Evolutionary conservation across 352 stramenopile genomes (phyloP), one percentile per base, ranked within the genome.

Genomic region (Globisporangium megalacanthum): DNA sequence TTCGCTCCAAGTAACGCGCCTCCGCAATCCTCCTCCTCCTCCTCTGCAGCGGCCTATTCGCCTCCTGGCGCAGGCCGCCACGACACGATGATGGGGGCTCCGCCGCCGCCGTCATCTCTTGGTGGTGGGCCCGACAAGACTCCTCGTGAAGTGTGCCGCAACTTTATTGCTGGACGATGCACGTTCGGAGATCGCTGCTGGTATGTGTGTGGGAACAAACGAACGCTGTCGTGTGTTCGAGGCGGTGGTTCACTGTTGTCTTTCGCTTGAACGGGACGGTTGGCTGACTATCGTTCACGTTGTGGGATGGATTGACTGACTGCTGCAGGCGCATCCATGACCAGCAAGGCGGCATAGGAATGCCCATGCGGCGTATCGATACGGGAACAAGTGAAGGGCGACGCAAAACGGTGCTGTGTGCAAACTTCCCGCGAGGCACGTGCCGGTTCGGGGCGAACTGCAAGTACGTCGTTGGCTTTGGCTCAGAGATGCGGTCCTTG

Each of bases 391-490:
- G 68, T 41, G 69, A 87, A 36, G 49, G 52, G 31, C 77, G 70
- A 61, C 77, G 77, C 45, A 92, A 94, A 70, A 91, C 84, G 10
- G 75, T 83, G 60, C 61, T 94, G 31, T 94, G 84, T 65, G 75
- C 74, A 41, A 90, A 91, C 55, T 92, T 75, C 54, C 82, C 81
- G 2, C 53, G 71, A 25, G 81, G 81, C 6, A 84, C 63, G n/a
- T 94, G 84, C 61, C 80, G 82, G 54, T 94, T 80, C 73, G 84
- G 84, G 55, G 82, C 89, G 70, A 86, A 84, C 42, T 94, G 84
- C 80, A 92, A 73, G 80, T 93, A 82, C 60, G 66, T 68, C 66
- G 50, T 29, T 39, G 10, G 54, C 37, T 60, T 65, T 70, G 19
- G 25, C 25, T 29, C 25, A 29, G 25, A 29, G 25, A 29, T 29